These are phyloP conservation scores for Apiospora sp. DNA, from an alignment of 2,329 filamentous ascomycete species.

Conservation along the genomic window DNA sequence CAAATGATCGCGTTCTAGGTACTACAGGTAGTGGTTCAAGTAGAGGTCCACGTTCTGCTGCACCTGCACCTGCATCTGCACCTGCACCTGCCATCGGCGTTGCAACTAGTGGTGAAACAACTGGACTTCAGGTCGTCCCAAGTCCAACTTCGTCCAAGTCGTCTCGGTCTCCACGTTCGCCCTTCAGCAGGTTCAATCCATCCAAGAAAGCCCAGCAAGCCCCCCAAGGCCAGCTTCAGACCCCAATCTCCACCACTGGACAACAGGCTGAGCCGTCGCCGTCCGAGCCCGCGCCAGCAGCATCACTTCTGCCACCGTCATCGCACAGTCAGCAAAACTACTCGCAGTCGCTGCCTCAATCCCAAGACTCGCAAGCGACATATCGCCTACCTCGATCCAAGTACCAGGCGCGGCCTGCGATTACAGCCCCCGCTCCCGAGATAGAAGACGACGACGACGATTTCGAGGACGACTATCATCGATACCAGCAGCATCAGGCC, in stretches of 20 bases:
- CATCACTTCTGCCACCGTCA: slow-evolving; percentile 23
- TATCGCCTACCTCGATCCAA: slow-evolving; percentile 26
- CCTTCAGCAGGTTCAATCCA: slow-evolving; percentile 42
- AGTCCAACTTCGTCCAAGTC: slow-evolving; percentile 39
- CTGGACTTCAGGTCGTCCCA: slow-evolving; percentile 38
- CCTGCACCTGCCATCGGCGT: slow-evolving; percentile 19
- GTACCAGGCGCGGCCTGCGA: slow-evolving; percentile 28
- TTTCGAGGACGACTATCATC: slow-evolving; percentile 25
- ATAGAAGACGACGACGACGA: slow-evolving; percentile 26
- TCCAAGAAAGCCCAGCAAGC: slow-evolving; percentile 32
- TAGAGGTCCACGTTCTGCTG: slow-evolving; percentile 20
- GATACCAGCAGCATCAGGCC: slow-evolving; percentile 24
- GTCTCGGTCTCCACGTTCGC: slow-evolving; percentile 43
- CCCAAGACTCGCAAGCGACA: slow-evolving; percentile 18
- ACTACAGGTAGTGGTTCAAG: slow-evolving; percentile 2
- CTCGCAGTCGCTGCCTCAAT: slow-evolving; percentile 22
- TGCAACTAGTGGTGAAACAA: slow-evolving; percentile 26
- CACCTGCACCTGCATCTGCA: not conserved
- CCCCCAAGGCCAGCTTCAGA: slow-evolving; percentile 21
- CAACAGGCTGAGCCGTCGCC: slow-evolving; percentile 28
- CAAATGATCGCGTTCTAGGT: slow-evolving; percentile 22
- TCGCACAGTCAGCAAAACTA: slow-evolving; percentile 20
- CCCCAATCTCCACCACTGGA: slow-evolving; percentile 33
- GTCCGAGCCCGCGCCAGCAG: slow-evolving; percentile 29
- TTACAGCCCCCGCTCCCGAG: slow-evolving; percentile 3